phyloP scores from a whole-genome alignment of 768 basidiomycete genomes.

The Leccinum boreale region DNA sequence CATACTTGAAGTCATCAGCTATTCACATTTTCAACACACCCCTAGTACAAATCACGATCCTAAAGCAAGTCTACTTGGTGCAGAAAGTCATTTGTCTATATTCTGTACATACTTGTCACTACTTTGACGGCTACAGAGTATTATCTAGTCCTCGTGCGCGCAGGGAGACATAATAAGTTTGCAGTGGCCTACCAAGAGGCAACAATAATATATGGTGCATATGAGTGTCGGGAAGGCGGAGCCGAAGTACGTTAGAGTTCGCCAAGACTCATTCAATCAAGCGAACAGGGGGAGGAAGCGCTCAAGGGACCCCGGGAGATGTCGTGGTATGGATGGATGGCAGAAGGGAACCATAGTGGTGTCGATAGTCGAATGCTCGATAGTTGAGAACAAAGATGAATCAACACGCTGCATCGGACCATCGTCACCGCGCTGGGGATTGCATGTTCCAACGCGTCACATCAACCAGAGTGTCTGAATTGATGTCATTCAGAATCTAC shows the following conservation, averaged over 20 bases:
- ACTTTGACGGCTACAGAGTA: no score
- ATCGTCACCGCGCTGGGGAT: no score
- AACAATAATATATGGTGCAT: not conserved
- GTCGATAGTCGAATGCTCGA: not conserved
- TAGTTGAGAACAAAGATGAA: not conserved
- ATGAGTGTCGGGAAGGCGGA: not conserved
- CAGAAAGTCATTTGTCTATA: no score
- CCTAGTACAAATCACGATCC: no score
- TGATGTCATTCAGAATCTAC: conserved; percentile 36
- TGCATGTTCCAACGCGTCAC: not conserved
- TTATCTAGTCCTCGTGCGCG: no score
- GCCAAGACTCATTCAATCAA: not conserved
- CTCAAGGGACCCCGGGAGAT: not conserved
- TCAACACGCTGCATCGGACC: no score
- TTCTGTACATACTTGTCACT: no score
- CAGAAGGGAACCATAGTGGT: not conserved
- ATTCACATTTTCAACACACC: no score
- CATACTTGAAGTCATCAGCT: no score
- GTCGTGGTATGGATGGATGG: not conserved
- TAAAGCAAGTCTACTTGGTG: no score
- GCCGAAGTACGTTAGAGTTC: not conserved
- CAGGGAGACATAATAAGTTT: no score
- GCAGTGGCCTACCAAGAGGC: no score
- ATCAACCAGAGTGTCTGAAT: not conserved
- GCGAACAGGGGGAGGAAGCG: not conserved